Conservation (phyloP, 176 grass and related monocot genomes). For the Ananas comosus region DNA sequence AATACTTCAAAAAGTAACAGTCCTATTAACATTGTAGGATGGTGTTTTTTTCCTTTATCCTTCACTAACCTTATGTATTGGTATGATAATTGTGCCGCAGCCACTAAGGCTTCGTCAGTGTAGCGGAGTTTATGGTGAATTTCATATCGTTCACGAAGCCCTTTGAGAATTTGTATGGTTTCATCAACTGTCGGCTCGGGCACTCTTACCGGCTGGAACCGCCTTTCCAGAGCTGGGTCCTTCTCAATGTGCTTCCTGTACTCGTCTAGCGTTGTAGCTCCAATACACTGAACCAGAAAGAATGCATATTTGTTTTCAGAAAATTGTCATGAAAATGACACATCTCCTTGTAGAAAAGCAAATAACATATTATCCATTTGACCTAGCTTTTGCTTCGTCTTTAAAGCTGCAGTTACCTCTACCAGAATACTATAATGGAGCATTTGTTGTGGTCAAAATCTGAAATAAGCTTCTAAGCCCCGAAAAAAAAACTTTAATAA, state of each 20-base stretch:
- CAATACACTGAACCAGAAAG: slow-evolving; percentile 74
- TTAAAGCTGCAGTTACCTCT: no score
- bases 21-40: no score
- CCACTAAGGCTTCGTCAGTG: slow-evolving; percentile 78
- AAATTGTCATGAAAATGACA: slow-evolving; percentile 5
- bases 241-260: slow-evolving; percentile 99
- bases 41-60: neutral
- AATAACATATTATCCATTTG: neutral
- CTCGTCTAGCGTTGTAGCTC: slow-evolving; percentile 91
- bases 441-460: no score
- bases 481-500: no score
- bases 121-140: slow-evolving; percentile 91
- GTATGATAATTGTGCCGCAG: slow-evolving; percentile 83
- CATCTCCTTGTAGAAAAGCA: neutral
- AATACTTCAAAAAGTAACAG: neutral
- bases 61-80: slow-evolving; percentile 80
- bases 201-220: slow-evolving; percentile 96
- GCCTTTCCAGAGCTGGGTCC: slow-evolving; percentile 89
- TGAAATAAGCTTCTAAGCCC: no score
- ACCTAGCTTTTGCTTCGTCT: no score
- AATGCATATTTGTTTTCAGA: neutral
- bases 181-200: slow-evolving; percentile 96
- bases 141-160: slow-evolving; percentile 95
- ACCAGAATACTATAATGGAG: no score
- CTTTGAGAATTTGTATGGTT: slow-evolving; percentile 90